Evolutionary conservation across 495 filamentous ascomycete genomes (phyloP).

Genomic region (Penicilliopsis zonata): DNA sequence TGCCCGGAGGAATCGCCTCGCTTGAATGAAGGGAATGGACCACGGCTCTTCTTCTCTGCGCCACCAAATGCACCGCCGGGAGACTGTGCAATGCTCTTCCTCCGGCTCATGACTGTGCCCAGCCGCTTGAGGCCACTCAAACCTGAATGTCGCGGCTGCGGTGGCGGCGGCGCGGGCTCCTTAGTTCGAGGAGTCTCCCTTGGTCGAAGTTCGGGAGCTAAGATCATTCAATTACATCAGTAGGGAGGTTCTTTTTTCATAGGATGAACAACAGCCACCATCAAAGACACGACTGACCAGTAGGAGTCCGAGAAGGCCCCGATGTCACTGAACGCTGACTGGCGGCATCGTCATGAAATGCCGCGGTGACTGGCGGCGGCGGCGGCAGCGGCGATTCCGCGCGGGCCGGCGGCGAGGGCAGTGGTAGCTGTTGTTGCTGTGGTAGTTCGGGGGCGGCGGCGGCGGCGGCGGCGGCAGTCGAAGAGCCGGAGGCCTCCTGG

Average conservation of each 20-base stretch:
- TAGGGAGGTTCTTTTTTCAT: background rate
- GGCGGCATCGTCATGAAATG: constrained; percentile 41
- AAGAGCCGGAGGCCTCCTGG: constrained; percentile 2
- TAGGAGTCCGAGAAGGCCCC: constrained; percentile 31
- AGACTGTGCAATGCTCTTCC: constrained; percentile 34
- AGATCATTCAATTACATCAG: background rate
- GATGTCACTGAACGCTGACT: constrained; percentile 46
- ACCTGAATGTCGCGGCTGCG: constrained; percentile 29
- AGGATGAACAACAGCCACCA: background rate
- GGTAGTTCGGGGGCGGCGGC: constrained; percentile 26
- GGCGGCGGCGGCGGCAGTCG: constrained; percentile 19
- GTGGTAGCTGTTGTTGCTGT: no score
- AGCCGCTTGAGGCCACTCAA: constrained; percentile 51
- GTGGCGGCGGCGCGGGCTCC: constrained; percentile 1
- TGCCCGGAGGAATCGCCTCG: constrained; percentile 28
- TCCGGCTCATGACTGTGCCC: constrained; percentile 67
- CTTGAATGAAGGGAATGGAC: constrained; percentile 42
- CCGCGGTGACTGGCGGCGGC: constrained; percentile 27
- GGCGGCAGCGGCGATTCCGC: constrained; percentile 19
- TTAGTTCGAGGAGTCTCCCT: no score
- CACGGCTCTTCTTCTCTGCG: constrained; percentile 37
- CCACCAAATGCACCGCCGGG: constrained; percentile 20
- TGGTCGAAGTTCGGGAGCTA: constrained; percentile 4
- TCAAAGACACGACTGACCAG: constrained; percentile 25
- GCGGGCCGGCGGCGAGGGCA: background rate